These are phyloP conservation scores for Microcyclospora pomicola DNA, from an alignment of 2,329 filamentous ascomycete genomes.

Conservation along the genomic window DNA sequence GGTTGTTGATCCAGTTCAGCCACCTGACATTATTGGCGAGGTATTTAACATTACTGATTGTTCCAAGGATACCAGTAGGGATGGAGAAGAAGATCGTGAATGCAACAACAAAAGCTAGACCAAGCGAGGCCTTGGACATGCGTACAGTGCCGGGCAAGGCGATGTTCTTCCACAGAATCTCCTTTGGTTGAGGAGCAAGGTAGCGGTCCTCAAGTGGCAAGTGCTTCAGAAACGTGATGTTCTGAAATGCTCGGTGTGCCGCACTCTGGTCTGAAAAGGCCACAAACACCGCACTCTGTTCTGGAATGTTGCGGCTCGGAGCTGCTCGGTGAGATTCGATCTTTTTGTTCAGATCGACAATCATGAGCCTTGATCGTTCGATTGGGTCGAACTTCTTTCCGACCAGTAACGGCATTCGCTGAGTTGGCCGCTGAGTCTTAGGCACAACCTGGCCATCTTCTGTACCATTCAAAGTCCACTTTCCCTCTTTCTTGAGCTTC, in stretches of 20 bases:
- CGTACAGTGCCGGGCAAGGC: slow-evolving; percentile 20
- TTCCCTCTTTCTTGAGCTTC: slow-evolving; percentile 12
- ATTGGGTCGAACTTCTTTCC: slow-evolving; percentile 87
- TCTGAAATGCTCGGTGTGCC: slow-evolving; percentile 72
- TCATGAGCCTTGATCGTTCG: slow-evolving; percentile 63
- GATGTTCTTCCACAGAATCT: slow-evolving; percentile 35
- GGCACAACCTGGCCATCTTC: slow-evolving; percentile 12
- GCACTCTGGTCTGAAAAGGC: slow-evolving; percentile 72
- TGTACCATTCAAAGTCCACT: slow-evolving; percentile 4
- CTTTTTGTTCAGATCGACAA: slow-evolving; percentile 58
- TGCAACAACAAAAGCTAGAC: slow-evolving; percentile 18
- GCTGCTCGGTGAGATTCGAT: slow-evolving; percentile 49
- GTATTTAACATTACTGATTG: slow-evolving; percentile 21
- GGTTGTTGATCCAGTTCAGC: slow-evolving; percentile 18
- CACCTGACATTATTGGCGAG: slow-evolving; percentile 17
- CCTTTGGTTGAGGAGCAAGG: slow-evolving; percentile 31
- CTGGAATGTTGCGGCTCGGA: slow-evolving; percentile 40
- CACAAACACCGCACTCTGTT: slow-evolving; percentile 67
- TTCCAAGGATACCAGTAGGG: slow-evolving; percentile 21
- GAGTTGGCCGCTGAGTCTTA: slow-evolving; percentile 43
- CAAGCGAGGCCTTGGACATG: slow-evolving; percentile 18
- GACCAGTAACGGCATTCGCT: slow-evolving; percentile 54
- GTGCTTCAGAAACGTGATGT: slow-evolving; percentile 18
- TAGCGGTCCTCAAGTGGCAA: slow-evolving; percentile 27
- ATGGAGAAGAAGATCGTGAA: slow-evolving; percentile 26